Evolutionary conservation across 768 basidiomycete species (phyloP).

Genomic region (Calocybe indica): DNA sequence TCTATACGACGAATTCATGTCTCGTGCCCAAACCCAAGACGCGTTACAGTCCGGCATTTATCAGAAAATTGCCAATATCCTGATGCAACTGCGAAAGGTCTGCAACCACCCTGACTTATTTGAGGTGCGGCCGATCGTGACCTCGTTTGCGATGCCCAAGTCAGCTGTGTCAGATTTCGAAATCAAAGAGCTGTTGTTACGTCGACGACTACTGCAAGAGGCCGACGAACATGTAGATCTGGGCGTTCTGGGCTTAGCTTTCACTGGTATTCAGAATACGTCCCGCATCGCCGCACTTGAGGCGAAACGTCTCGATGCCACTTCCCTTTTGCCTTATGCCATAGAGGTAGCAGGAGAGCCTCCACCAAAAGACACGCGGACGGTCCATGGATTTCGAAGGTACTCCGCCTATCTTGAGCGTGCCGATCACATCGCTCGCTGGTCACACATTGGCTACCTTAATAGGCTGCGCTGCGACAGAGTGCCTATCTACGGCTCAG

Average conservation of each 20-base stretch:
- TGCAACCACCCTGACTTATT: slow-evolving; percentile 94
- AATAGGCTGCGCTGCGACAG: slow-evolving; percentile 65
- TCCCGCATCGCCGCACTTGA: slow-evolving; percentile 49
- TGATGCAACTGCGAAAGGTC: slow-evolving; percentile 98
- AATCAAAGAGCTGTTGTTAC: slow-evolving; percentile 83
- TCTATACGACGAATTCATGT: slow-evolving; percentile 95
- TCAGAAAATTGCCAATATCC: slow-evolving; percentile 86
- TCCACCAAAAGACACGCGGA: slow-evolving; percentile 70
- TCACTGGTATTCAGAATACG: slow-evolving; percentile 49
- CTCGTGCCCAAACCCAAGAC: slow-evolving; percentile 74
- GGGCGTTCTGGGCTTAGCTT: slow-evolving; percentile 58
- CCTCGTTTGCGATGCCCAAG: slow-evolving; percentile 67
- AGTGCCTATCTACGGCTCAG: slow-evolving; percentile 40
- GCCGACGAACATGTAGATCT: slow-evolving; percentile 50
- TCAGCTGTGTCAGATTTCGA: slow-evolving; percentile 76
- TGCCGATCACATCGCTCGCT: slow-evolving; percentile 47
- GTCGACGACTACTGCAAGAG: slow-evolving; percentile 62
- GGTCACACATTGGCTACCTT: slow-evolving; percentile 67
- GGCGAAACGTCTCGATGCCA: slow-evolving; percentile 54
- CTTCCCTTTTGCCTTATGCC: slow-evolving; percentile 45
- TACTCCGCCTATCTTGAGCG: slow-evolving; percentile 47
- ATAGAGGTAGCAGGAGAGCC: slow-evolving; percentile 53
- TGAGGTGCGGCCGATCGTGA: slow-evolving; percentile 80
- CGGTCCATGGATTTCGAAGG: slow-evolving; percentile 62
- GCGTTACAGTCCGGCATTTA: slow-evolving; percentile 83